phyloP scores from a whole-genome alignment of 192 early-diverging fungal genomes.

The Linnemannia zychae region DNA sequence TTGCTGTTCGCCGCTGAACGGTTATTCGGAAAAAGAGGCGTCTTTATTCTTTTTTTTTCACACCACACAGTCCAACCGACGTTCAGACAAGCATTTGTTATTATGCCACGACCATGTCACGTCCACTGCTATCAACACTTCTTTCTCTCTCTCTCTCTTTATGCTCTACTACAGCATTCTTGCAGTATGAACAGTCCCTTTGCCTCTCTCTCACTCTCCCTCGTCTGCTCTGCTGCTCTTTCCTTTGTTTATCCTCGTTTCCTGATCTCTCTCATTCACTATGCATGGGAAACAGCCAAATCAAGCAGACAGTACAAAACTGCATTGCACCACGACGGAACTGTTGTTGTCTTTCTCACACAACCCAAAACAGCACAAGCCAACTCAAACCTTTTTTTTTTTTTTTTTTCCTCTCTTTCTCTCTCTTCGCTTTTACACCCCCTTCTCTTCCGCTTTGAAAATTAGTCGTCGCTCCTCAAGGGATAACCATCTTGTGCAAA shows the following conservation, averaged over 20 bases:
- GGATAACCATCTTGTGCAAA: background rate
- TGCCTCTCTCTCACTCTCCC: background rate
- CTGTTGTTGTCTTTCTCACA: background rate
- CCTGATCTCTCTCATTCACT: background rate
- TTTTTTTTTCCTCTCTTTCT: background rate
- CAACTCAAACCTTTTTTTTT: slow-evolving; percentile 10
- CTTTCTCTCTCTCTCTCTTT: background rate
- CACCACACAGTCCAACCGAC: slow-evolving; percentile 2
- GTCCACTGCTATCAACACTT: background rate
- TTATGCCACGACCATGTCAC: slow-evolving; percentile 4
- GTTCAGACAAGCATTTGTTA: background rate
- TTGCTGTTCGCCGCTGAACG: background rate
- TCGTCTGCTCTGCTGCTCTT: background rate
- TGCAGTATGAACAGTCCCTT: too few species aligned
- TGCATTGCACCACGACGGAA: background rate
- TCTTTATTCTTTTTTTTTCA: background rate
- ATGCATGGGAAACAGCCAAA: background rate
- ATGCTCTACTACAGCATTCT: too few species aligned
- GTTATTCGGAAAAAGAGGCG: background rate
- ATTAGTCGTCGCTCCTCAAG: background rate
- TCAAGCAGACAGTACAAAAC: background rate
- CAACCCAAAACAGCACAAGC: slow-evolving; percentile 2
- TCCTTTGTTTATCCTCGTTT: background rate
- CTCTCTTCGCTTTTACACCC: background rate
- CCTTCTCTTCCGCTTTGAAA: background rate